These are phyloP conservation scores for Silene vulgaris DNA, from an alignment of 179 eudicot species.

Conservation along the genomic window DNA sequence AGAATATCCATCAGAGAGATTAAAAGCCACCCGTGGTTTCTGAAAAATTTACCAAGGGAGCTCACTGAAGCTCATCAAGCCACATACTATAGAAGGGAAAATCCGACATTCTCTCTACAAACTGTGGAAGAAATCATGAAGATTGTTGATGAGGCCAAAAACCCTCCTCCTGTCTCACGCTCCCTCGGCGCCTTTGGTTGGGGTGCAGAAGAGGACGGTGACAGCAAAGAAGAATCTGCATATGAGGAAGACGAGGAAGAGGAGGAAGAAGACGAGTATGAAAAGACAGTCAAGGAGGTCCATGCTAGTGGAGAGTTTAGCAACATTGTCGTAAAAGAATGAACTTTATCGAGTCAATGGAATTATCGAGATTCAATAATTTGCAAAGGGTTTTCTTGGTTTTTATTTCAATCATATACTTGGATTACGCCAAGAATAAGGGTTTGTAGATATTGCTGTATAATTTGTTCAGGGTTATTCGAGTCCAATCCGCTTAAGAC, in stretches of 20 bases:
- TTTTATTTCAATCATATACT: neutral
- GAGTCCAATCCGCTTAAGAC: neutral
- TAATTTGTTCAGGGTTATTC: slow-evolving; percentile 1
- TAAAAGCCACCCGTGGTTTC: slow-evolving; percentile 42
- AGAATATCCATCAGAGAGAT: slow-evolving; percentile 39
- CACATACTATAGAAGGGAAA: slow-evolving; percentile 31
- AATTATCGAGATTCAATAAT: neutral
- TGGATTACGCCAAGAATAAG: neutral
- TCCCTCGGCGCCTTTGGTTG: slow-evolving; percentile 36
- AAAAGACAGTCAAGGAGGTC: slow-evolving; percentile 40
- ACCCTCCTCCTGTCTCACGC: slow-evolving; percentile 32
- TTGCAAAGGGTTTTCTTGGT: neutral
- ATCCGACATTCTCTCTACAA: slow-evolving; percentile 37
- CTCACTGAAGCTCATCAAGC: slow-evolving; percentile 42
- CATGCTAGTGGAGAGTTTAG: slow-evolving; percentile 37
- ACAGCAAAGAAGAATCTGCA: slow-evolving; percentile 28
- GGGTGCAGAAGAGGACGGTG: slow-evolving; percentile 37
- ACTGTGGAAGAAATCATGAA: slow-evolving; percentile 41
- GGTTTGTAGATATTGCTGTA: neutral
- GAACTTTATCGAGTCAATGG: neutral
- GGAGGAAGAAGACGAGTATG: slow-evolving; percentile 41
- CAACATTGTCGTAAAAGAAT: slow-evolving; percentile 14
- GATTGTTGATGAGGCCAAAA: slow-evolving; percentile 39
- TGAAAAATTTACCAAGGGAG: slow-evolving; percentile 43
- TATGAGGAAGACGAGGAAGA: slow-evolving; percentile 31